Percentiles rank a stretch among this genome's conserved stretches.
phyloP scores from a whole-genome alignment of 1,284 basidiomycete genomes.

The Gomphus bonarii region DNA sequence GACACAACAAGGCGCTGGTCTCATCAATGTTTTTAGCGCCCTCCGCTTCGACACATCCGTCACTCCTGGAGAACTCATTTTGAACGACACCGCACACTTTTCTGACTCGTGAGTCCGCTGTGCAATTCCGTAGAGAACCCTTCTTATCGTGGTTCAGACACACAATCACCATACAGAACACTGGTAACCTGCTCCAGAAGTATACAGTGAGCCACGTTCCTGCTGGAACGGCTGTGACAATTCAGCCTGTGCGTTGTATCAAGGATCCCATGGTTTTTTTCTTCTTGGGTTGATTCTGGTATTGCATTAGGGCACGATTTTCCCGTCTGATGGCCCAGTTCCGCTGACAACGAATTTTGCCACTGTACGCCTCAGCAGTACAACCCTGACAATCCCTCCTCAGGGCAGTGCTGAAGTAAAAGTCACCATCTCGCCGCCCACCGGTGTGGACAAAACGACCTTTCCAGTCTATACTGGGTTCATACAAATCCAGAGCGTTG shows the following conservation, averaged over 20 bases:
- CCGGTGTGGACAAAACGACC: slow-evolving; percentile 31
- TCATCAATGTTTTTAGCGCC: slow-evolving; percentile 55
- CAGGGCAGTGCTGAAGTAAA: slow-evolving; percentile 22
- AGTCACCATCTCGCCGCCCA: slow-evolving; percentile 31
- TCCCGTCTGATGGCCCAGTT: slow-evolving; percentile 37
- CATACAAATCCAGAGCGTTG: slow-evolving; percentile 35
- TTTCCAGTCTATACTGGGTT: slow-evolving; percentile 54
- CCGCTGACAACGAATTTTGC: slow-evolving; percentile 35
- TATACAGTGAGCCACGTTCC: slow-evolving; percentile 40
- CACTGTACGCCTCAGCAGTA: slow-evolving; percentile 29
- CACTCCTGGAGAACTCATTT: slow-evolving; percentile 45
- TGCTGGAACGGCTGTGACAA: slow-evolving; percentile 43
- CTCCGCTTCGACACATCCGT: slow-evolving; percentile 45
- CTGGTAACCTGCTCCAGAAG: slow-evolving; percentile 26
- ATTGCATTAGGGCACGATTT: slow-evolving; percentile 23
- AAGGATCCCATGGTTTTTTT: not conserved
- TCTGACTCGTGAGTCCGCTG: slow-evolving; percentile 27
- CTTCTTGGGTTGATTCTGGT: too few relatives aligned
- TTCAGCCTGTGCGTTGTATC: slow-evolving; percentile 22
- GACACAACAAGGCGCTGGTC: slow-evolving; percentile 55
- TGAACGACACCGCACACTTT: slow-evolving; percentile 65
- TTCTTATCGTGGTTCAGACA: slow-evolving; percentile 24
- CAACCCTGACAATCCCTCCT: slow-evolving; percentile 24
- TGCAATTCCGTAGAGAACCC: not conserved
- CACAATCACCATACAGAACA: slow-evolving; percentile 39